These are phyloP conservation scores for Ophiosphaerella herpotricha DNA, from an alignment of 2,329 filamentous ascomycete genomes.

Conservation along the genomic window DNA sequence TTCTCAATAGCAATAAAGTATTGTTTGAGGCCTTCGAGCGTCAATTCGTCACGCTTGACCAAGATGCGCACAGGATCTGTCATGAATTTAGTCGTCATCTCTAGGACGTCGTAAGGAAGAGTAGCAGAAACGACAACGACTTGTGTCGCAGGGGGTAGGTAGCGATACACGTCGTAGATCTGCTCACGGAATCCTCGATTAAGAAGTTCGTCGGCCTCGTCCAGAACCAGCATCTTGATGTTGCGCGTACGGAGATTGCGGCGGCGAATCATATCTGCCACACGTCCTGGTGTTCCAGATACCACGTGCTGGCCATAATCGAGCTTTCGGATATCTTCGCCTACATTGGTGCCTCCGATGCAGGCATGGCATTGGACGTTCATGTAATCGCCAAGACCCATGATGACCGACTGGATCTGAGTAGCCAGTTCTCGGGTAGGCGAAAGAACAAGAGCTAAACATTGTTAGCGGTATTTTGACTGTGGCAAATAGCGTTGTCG, in stretches of 20 bases:
- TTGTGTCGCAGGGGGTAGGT: slow-evolving; percentile 93
- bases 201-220: slow-evolving; percentile 78
- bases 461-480: slow-evolving; percentile 14
- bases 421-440: slow-evolving; percentile 96
- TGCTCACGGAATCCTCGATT: slow-evolving; percentile 97
- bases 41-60: slow-evolving; percentile 98
- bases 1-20: slow-evolving; percentile 99
- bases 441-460: slow-evolving; percentile 81
- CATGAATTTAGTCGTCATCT: slow-evolving; percentile 99
- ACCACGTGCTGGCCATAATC: slow-evolving; percentile 98
- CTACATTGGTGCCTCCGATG: slow-evolving; percentile 96
- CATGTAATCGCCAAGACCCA: slow-evolving; percentile 99
- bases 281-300: slow-evolving; percentile 94
- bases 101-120: slow-evolving; percentile 94
- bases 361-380: slow-evolving; percentile 99
- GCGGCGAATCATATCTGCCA: slow-evolving; percentile 81
- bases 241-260: slow-evolving; percentile 73
- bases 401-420: slow-evolving; percentile 97
- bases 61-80: slow-evolving; percentile 94
- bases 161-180: slow-evolving; percentile 98
- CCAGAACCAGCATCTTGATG: slow-evolving; percentile 79
- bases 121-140: slow-evolving; percentile 98
- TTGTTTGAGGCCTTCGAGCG: slow-evolving; percentile 95
- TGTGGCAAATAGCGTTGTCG: slow-evolving; percentile 3
- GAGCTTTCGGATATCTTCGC: slow-evolving; percentile 96